phyloP scores from a whole-genome alignment of 768 basidiomycete genomes.

The Pleurotus tuber-regium region DNA sequence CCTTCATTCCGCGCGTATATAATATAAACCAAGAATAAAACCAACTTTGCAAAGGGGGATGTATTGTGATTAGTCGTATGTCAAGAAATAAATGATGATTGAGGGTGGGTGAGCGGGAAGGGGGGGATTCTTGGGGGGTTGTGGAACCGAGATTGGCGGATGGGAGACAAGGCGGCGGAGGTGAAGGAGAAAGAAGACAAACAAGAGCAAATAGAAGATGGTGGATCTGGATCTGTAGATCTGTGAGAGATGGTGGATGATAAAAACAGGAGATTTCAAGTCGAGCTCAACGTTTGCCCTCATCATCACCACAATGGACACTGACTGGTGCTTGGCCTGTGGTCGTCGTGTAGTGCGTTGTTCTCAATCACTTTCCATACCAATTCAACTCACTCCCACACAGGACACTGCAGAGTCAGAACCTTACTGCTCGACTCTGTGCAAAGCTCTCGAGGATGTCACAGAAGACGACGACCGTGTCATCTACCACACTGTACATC shows the following conservation, averaged over 20 bases:
- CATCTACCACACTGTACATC: conserved; percentile 8
- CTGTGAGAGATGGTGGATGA: not conserved
- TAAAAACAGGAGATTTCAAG: not conserved
- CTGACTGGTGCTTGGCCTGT: conserved; percentile 73
- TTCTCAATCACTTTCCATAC: conserved; percentile 7
- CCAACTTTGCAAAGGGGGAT: no score
- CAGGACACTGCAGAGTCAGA: conserved; percentile 28
- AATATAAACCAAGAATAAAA: no score
- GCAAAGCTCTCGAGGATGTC: no score
- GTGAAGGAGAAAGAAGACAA: no score
- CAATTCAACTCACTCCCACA: conserved; percentile 17
- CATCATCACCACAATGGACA: conserved; percentile 44
- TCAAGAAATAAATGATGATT: no score
- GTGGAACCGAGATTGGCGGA: no score
- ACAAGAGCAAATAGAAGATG: not conserved
- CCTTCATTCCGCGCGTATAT: no score
- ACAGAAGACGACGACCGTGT: no score
- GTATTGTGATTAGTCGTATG: no score
- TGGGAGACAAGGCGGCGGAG: no score
- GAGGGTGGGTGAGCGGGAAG: no score
- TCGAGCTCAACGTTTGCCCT: not conserved
- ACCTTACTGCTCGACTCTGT: conserved; percentile 53
- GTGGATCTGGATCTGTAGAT: not conserved
- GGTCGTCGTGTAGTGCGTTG: conserved; percentile 54
- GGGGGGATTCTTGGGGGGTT: no score